Conservation (phyloP, 805 yeast genomes). For the Candida piceae region DNA sequence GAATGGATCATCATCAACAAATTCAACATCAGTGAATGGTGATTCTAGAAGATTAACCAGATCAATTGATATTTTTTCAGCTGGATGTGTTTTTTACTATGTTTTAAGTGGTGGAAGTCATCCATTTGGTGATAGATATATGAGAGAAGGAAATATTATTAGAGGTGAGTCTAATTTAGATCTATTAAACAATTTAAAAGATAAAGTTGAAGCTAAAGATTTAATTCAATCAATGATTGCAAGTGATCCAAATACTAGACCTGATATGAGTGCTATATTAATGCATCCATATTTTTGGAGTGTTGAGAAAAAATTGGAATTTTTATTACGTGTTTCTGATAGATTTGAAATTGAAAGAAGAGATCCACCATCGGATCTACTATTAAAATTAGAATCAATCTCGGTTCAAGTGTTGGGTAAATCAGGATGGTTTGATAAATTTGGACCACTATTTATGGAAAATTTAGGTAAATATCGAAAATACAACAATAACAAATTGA, state of each 20-base stretch:
- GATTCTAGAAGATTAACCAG: constrained; percentile 73
- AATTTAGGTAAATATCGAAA: constrained; percentile 89
- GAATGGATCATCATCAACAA: too few species aligned
- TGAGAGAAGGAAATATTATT: constrained; percentile 85
- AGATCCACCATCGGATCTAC: constrained; percentile 55
- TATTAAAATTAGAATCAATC: constrained; percentile 61
- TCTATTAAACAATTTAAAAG: constrained; percentile 40
- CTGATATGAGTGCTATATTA: constrained; percentile 61
- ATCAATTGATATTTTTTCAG: constrained; percentile 88
- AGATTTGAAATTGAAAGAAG: constrained; percentile 90
- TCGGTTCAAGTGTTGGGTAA: constrained; percentile 57
- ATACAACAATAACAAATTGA: constrained; percentile 68
- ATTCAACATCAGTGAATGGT: too few species aligned
- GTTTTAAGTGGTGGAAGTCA: constrained; percentile 78
- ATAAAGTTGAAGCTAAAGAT: constrained; percentile 62
- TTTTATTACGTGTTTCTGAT: constrained; percentile 82
- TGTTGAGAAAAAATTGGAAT: constrained; percentile 67
- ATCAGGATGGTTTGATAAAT: constrained; percentile 71
- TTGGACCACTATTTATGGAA: constrained; percentile 69
- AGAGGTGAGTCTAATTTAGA: constrained; percentile 53
- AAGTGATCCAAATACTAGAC: constrained; percentile 62
- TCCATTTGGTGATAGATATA: constrained; percentile 91
- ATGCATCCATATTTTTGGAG: constrained; percentile 91
- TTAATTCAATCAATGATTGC: constrained; percentile 69
- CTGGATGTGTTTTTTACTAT: constrained; percentile 92